Conservation (phyloP, 306 rosid genomes). For the Myrica gale region DNA sequence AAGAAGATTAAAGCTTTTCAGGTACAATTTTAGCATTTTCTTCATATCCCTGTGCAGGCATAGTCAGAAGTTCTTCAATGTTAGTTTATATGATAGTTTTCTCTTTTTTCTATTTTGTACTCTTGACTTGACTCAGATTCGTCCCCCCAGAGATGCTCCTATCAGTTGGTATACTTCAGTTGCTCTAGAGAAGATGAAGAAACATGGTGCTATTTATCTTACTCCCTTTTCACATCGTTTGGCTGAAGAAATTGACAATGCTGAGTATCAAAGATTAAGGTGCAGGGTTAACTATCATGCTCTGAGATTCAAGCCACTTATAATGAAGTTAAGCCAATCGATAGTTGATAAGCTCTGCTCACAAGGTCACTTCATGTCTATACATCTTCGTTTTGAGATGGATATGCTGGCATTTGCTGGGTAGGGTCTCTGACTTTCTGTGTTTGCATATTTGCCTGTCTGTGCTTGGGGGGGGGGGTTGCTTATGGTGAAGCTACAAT, state of each 20-base stretch:
- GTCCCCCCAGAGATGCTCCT: conserved; percentile 92
- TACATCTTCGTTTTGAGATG: conserved; percentile 98
- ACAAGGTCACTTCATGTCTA: conserved; percentile 92
- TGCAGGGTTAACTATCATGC: conserved; percentile 98
- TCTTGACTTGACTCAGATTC: conserved; percentile 50
- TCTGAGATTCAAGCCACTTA: conserved; percentile 84
- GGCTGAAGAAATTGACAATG: conserved; percentile 87
- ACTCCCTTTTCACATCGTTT: conserved; percentile 98
- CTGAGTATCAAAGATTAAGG: conserved; percentile 94
- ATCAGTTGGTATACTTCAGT: conserved; percentile 78
- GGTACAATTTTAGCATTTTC: conserved; percentile 43
- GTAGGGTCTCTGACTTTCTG: conserved; percentile 42
- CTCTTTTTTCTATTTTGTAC: background rate
- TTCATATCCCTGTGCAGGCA: conserved; percentile 15
- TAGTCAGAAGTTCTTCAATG: conserved; percentile 24
- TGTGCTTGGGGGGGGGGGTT: background rate
- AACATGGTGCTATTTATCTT: conserved; percentile 89
- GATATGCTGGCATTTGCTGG: conserved; percentile 99
- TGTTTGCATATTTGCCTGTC: conserved; percentile 7
- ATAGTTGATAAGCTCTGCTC: conserved; percentile 89
- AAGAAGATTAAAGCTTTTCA: conserved; percentile 91
- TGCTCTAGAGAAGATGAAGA: conserved; percentile 85
- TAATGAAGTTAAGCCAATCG: conserved; percentile 81
- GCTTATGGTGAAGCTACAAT: background rate
- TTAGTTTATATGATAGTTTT: conserved; percentile 22